Percentiles rank a stretch among this genome's conserved stretches.
Evolutionary conservation across 257 asterid genomes (phyloP).

Genomic region (Linderniella brevidens): DNA sequence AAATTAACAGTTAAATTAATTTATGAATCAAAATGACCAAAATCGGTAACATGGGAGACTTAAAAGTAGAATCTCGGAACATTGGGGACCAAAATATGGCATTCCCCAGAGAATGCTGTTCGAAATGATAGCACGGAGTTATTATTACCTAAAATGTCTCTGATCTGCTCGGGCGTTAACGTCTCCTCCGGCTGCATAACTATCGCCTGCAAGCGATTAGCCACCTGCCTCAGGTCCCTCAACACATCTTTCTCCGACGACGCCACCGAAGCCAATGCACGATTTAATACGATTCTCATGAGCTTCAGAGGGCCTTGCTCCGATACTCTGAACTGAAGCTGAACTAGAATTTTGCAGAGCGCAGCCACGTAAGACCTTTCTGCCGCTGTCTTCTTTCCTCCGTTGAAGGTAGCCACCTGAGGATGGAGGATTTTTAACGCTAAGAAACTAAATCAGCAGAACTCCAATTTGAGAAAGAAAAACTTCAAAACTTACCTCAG

Average conservation of each 20-base stretch:
- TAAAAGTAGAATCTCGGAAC: too few species aligned
- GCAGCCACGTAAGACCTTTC: constrained; percentile 66
- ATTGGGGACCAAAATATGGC: too few species aligned
- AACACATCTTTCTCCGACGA: constrained; percentile 45
- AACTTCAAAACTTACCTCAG: constrained; percentile 54
- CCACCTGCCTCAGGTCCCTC: constrained; percentile 63
- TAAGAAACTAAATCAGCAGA: not conserved
- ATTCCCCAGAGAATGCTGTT: too few species aligned
- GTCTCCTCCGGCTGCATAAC: constrained; percentile 45
- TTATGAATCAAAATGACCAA: too few species aligned
- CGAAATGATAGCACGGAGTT: too few species aligned
- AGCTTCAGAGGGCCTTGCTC: constrained; percentile 64
- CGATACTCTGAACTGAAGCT: constrained; percentile 52
- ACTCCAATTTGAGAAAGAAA: not conserved
- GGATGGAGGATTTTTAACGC: constrained; percentile 9
- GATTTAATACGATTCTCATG: constrained; percentile 42
- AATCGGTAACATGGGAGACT: too few species aligned
- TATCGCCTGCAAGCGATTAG: constrained; percentile 44
- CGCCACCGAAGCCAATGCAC: constrained; percentile 24
- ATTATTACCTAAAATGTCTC: constrained; percentile 41
- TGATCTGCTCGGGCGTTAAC: constrained; percentile 34
- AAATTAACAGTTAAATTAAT: too few species aligned
- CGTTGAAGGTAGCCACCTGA: constrained; percentile 48
- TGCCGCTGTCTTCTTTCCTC: constrained; percentile 61
- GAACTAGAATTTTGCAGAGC: constrained; percentile 45